Evolutionary conservation across 2,329 filamentous ascomycete species (phyloP), one percentile per base, ranked within the genome.

Genomic region (Aureobasidium uvarum): DNA sequence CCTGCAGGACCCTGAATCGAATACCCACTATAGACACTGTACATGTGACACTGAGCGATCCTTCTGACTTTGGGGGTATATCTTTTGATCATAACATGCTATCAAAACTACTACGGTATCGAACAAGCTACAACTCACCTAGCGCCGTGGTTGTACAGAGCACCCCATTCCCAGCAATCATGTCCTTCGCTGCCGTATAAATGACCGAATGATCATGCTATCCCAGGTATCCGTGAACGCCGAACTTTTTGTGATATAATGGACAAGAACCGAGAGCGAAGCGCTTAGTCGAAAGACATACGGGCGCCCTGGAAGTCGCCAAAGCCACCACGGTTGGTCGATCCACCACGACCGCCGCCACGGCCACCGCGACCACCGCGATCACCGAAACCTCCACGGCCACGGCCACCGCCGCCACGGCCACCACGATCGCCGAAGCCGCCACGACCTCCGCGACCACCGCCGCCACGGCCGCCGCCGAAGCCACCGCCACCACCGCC

Each of bases 221-320:
- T 31, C 38, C 60, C 60, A 52, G 46, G 23, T 23, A 63, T 63
- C 60, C 60, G 23, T 52, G 45, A 63, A 63, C 60, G 60, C 60
- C 60, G 38, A 54, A 63, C 60, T 63, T 63, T 62, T 63, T 63
- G 45, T 50, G 36, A 54, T 41, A 54, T 41, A 31, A 54, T 43
- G 45, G 48, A 48, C 43, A 38, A 50, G 45, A 50, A 38, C 43
- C 58, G 31, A 62, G 31, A 48, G 48, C 36, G 31, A 43, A 31
- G 3, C 60, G 36, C 36, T 54, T 63, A 63, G 48, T 63, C 60
- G 13, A 63, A 63, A 10, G 48, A 45, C 16, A 54, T 28, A 6
- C 48, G 46, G 82, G 86, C 89, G 79, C 91, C 92, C 78, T 86
- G 82, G 82, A 89, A 91, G 75, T 88, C 84, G 67, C 85, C 83